Evolutionary conservation across 1,139 yeast species (phyloP), one percentile per base, ranked within the genome.

Genomic region (Hansenula sp.): DNA sequence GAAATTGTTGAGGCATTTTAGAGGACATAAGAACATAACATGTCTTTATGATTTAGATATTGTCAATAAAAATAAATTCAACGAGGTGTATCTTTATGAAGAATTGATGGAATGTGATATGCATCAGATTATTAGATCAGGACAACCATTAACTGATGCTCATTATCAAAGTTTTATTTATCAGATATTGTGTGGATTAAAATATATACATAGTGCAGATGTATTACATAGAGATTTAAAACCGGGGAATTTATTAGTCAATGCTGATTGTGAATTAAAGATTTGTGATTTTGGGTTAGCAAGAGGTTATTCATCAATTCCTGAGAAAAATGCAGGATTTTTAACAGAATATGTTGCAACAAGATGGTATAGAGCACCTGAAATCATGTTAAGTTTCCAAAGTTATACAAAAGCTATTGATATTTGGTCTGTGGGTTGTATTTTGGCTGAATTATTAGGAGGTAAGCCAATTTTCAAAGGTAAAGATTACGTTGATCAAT

Each of bases 351-450:
- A 92, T 61, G 97, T 92, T 26, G 97, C 98, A 25, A 90, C 98
- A 1, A 73, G 97, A 59, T 92, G 98, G 97, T 92, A 92, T 64
- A 71, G 98, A 50, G 98, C 98, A 1, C 98, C 98, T 0, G 98
- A 92, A 60, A 88, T 92, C 62, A 92, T 92, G 92, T 73, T 92
- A 43, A 82, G 94, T 53, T 88, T 87, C 63, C 92, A 92, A 56
- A 85, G 89, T 46, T 92, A 92, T 64, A 85, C 97, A 6, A 89
- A 88, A 65, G 96, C 98, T 21, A 90, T 92, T 46, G 98, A 92
- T 61, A 75, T 92, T 40, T 92, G 98, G 98, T 87, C 96, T 0
- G 95, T 90, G 22, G 98, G 98, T 1, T 92, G 98, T 66, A 90
- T 92, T 45, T 68, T 92, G 44, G 98, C 97, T 0, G 98, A 92